Evolutionary conservation across 2,329 filamentous ascomycete genomes (phyloP).

Genomic region (Ascochyta koolunga): DNA sequence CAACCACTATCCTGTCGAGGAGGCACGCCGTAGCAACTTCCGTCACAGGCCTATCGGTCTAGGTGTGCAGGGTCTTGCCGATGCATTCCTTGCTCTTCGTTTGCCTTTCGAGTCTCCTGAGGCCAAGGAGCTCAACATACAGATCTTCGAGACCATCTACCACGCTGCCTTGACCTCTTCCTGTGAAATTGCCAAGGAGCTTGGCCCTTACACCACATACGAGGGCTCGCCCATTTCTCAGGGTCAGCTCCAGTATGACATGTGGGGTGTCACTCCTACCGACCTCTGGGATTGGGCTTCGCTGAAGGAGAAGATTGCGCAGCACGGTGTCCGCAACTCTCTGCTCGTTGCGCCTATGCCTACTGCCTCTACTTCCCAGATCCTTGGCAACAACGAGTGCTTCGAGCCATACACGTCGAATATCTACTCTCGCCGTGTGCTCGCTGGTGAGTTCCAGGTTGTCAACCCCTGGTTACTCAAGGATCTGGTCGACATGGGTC

Average conservation of each 20-base stretch:
- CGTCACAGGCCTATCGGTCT: constrained; percentile 94
- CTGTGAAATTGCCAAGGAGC: constrained; percentile 79
- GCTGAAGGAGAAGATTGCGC: constrained; percentile 87
- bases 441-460: constrained; percentile 98
- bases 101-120: constrained; percentile 97
- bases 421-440: constrained; percentile 97
- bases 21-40: constrained; percentile 96
- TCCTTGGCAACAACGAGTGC: constrained; percentile 98
- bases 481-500: constrained; percentile 94
- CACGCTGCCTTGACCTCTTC: constrained; percentile 92
- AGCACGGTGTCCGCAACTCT: constrained; percentile 94
- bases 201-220: constrained; percentile 88
- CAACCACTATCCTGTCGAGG: constrained; percentile 96
- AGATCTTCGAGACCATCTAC: constrained; percentile 99
- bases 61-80: constrained; percentile 95
- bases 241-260: constrained; percentile 96
- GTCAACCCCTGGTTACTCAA: constrained; percentile 99
- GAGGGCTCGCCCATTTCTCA: constrained; percentile 92
- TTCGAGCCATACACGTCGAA: constrained; percentile 99
- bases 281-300: constrained; percentile 96
- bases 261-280: constrained; percentile 94
- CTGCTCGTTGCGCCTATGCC: constrained; percentile 96
- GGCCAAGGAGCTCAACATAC: constrained; percentile 90
- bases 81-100: constrained; percentile 95
- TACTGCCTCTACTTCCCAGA: constrained; percentile 95